Base-by-base conservation (phyloP, 2,329 filamentous ascomycete genomes). In the Aspergillus spinulosporus region DNA sequence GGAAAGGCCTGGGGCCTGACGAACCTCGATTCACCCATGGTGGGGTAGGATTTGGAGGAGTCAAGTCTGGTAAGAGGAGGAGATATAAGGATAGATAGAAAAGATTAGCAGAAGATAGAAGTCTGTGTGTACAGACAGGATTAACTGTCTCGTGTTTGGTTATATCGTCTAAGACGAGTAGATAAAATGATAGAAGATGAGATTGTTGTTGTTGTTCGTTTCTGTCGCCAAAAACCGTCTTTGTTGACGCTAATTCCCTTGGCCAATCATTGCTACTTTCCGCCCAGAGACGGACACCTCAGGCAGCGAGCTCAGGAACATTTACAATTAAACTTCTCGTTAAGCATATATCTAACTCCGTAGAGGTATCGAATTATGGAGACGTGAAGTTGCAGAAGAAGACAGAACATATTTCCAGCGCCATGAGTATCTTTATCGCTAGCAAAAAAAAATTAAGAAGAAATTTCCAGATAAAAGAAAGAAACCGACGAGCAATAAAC, bases 21-120 rank as follows among this genome's bases (percentile, higher is more conserved):
- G 59, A 75, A 86, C 84, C 84, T 83, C 69, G 84, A 87, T 79
- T 86, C 84, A 74, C 83, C 82, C 84, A 87, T 87, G 66, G 74
- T 78, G 75, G 72, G 70, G 71, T 70, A 70, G 57, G 45, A 49
- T 52, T 47, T 21, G 44, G 54, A 12, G 14, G 29, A 43, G 28
- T 39, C 21, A 43, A 50, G 46, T 21, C n/a, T 26, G 43, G 40
- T 26, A n/a, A 21, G 37, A 14, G 12, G 44, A 42, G 36, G 46
- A 21, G 37, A 15, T 11, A 15, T 48, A 49, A 56, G 14, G 37
- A 59, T 57, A 26, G 37, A 46, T 45, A 34, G 39, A 29, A 60
- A 32, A 28, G 28, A 40, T 34, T 52, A 44, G 44, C 59, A 40
- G 40, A 36, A 46, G 34, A 54, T 21, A 48, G 9, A 29, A 31